Base-by-base conservation (phyloP, 73 alveolate species). In the Paramecium octaurelia region DNA sequence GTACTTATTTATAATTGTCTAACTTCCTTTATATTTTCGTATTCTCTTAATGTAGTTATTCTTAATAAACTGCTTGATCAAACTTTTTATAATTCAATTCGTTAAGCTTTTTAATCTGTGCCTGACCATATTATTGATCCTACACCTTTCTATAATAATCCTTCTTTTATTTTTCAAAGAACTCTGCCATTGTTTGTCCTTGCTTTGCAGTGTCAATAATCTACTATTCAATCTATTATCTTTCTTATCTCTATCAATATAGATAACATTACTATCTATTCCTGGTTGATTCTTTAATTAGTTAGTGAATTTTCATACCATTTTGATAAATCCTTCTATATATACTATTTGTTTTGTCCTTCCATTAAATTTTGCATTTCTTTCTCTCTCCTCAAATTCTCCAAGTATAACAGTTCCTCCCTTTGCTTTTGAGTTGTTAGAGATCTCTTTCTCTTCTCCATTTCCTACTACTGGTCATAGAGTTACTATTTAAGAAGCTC, bases 291-390 rank as follows among this genome's bases (percentile, higher is more conserved):
- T 64, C 84, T 64, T 64, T 64, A 64, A 64, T 64, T 64, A 64
- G 42, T 64, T 27, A 64, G 84, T 27, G 42, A 31, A 64, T 64
- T 64, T 64, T 64, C 84, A 64, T 64, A 64, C 84, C 84, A 64
- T 64, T 64, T 64, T 31, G 84, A 64, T 34, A 64, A 34, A 34
- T 64, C 84, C 35, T 64, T 6, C 24, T 64, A 27, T 0, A 64
- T 8, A 24, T 7, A 64, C 48, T 64, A 27, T 34, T 64, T 64
- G 24, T 64, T 64, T 31, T 34, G 9, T 14, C 84, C 84, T 64
- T 64, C 84, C 84, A 64, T 64, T 2, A 12, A 6, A 20, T 31
- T 2, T 6, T 64, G 84, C 27, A 64, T 64, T 34, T 27, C 84
- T 64, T 64, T 64, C 10, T 64, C 42, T 34, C 10, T 64, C 12